Evolutionary conservation across 345 rosid genomes (phyloP).

Genomic region (Salix dunnii): DNA sequence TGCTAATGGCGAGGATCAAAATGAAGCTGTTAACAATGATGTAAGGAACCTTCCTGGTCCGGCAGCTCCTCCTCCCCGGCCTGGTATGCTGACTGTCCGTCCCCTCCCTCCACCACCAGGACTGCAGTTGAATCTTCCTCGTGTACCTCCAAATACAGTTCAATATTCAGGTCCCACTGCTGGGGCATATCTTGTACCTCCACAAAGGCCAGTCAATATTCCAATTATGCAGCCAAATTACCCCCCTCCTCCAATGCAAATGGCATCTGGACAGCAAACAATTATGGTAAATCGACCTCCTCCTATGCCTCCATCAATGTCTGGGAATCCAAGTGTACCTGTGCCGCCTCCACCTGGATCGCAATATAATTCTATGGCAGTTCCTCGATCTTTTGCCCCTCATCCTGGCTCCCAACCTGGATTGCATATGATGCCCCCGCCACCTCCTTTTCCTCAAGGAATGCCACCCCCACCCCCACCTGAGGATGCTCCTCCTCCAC

Average conservation of each 20-base stretch:
- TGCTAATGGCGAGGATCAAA: conserved; percentile 53
- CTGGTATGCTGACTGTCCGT: conserved; percentile 55
- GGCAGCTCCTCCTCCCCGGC: conserved; percentile 79
- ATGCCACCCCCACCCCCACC: conserved; percentile 71
- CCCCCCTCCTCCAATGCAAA: conserved; percentile 58
- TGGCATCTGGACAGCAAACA: conserved; percentile 55
- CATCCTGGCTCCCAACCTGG: conserved; percentile 32
- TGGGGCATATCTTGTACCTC: conserved; percentile 46
- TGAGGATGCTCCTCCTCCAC: conserved; percentile 91
- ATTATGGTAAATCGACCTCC: conserved; percentile 61
- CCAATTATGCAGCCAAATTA: conserved; percentile 58
- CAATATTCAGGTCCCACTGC: conserved; percentile 45
- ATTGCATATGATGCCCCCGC: conserved; percentile 54
- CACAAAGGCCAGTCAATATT: conserved; percentile 58
- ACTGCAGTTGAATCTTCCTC: conserved; percentile 74
- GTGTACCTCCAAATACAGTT: conserved; percentile 50
- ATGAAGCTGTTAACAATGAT: conserved; percentile 39
- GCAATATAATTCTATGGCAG: conserved; percentile 52
- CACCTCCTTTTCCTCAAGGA: conserved; percentile 53
- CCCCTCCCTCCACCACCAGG: conserved; percentile 88
- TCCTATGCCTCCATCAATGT: conserved; percentile 45
- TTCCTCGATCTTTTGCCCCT: conserved; percentile 49
- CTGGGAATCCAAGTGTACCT: conserved; percentile 37
- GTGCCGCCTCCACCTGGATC: conserved; percentile 85
- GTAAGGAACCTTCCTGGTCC: conserved; percentile 71